Evolutionary conservation across 306 rosid genomes (phyloP), one percentile per base, ranked within the genome.

Genomic region (Quercus variabilis): DNA sequence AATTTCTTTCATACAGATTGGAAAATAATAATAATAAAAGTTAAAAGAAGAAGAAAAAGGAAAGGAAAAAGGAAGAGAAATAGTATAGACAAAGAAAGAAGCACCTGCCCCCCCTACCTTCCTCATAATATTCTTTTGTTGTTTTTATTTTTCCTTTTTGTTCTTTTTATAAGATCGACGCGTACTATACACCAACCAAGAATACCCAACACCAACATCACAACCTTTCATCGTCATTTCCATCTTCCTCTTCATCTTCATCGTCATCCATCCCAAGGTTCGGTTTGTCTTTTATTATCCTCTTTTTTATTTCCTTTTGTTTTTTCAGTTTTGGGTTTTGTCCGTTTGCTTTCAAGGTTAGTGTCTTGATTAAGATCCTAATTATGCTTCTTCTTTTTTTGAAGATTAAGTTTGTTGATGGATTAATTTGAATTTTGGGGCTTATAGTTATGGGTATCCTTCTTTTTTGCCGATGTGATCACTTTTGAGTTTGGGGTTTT

Each of bases 341-440:
- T 30, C 63, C 46, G 1, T 60, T 71, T 80, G 69, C 14, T 71
- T 49, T 58, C 17, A 75, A 60, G 73, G 33, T 49, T 60, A 26
- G 83, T 56, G 51, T 77, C 46, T 69, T 30, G 74, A 20, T 71
- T 74, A 18, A 64, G 13, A 63, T 73, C 30, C 28, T 30, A 35
- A 46, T 55, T 62, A 43, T 52, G 83, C 14, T 70, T 59, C 38
- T 82, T 49, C 5, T 70, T 59, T 49, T 49, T 82, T 43, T 74
- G 28, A 3, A 17, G 52, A 76, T 67, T 74, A 64, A 68, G 31
- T 76, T 41, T 70, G n/a, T 65, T 64, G 33, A 25, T 49, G 19
- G 5, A 26, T 49, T 25, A 63, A 8, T 20, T 78, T 64, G 59
- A 33, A 9, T 56, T 73, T 69, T 71, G 57, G 56, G n/a, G 33